phyloP scores from a whole-genome alignment of 2,329 filamentous ascomycete species.

The Diaporthe velutina region DNA sequence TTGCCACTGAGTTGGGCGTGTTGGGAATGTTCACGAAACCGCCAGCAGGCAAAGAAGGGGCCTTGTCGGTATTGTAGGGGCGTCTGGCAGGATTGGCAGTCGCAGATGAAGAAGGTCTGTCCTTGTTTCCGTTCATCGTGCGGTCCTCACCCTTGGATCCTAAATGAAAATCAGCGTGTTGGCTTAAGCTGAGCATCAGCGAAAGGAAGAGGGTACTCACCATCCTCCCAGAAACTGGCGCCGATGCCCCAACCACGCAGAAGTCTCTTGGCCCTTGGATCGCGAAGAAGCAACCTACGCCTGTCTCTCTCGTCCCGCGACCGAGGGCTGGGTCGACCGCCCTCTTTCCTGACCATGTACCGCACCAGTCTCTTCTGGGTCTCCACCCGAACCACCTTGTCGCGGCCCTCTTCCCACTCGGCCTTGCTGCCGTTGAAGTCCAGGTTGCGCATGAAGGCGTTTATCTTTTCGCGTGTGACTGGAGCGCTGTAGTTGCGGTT shows the following conservation, averaged over 20 bases:
- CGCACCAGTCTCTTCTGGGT: conserved; percentile 21
- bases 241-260: conserved; percentile 36
- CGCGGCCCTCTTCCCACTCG: conserved; percentile 25
- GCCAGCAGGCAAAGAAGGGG: neutral
- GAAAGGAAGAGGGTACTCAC: neutral
- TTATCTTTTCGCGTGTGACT: conserved; percentile 29
- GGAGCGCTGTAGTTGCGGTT: neutral
- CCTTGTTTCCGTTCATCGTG: neutral
- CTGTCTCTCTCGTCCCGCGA: conserved; percentile 11
- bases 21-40: neutral
- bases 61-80: neutral
- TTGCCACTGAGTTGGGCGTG: neutral
- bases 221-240: conserved; percentile 35
- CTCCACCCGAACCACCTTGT: neutral
- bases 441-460: conserved; percentile 36
- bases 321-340: conserved; percentile 4
- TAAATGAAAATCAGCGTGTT: neutral
- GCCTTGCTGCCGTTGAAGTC: conserved; percentile 29
- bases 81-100: neutral
- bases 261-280: conserved; percentile 23
- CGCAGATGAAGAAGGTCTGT: neutral
- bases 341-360: conserved; percentile 9
- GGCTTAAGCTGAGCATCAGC: neutral
- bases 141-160: neutral
- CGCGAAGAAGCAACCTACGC: conserved; percentile 22